Base-by-base conservation (phyloP, 495 filamentous ascomycete species). In the Penicillium arizonense region DNA sequence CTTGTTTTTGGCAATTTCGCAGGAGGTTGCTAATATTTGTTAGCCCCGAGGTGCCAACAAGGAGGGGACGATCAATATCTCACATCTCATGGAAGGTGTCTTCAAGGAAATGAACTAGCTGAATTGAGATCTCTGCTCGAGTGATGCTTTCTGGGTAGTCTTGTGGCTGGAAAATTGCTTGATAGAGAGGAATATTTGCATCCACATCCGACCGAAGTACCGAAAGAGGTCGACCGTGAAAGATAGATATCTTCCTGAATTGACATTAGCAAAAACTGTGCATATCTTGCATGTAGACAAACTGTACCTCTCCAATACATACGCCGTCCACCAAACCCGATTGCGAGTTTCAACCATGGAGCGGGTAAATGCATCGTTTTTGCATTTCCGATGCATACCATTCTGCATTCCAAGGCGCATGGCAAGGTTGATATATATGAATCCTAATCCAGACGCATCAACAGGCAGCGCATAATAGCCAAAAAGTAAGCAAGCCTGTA, bases 401-500 rank as follows among this genome's bases (percentile, higher is more conserved):
- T 75, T 75, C 39, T 73, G 71, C 52, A 72, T 71, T n/a, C 58
- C 71, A 30, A 75, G 53, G 20, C 70, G 65, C 5, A 72, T 50
- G 1, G 68, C 62, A 21, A 73, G 49, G 12, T 63, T 65, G 38
- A 73, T 49, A 34, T 75, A 77, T 12, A 65, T 74, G 46, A 69
- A 75, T 0, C 64, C 59, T 11, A 75, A 44, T 4, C 72, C 73
- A 5, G 65, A 65, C 1, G 72, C 59, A 55, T 76, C 72, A 14
- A 74, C 39, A 6, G 70, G 64, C 3, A 74, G 58, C 1, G 71
- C 61, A 54, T 73, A 74, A 23, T 58, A 54, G 7, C 63, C 71
- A 14, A 74, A 59, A 4, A 74, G 59, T 13, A 74, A 51, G 24
- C 65, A 73, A 1, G 72, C 72, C 45, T 75, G 73, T 2, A 74